Evolutionary conservation across 768 basidiomycete species (phyloP).

Genomic region (Amyloporia xantha): DNA sequence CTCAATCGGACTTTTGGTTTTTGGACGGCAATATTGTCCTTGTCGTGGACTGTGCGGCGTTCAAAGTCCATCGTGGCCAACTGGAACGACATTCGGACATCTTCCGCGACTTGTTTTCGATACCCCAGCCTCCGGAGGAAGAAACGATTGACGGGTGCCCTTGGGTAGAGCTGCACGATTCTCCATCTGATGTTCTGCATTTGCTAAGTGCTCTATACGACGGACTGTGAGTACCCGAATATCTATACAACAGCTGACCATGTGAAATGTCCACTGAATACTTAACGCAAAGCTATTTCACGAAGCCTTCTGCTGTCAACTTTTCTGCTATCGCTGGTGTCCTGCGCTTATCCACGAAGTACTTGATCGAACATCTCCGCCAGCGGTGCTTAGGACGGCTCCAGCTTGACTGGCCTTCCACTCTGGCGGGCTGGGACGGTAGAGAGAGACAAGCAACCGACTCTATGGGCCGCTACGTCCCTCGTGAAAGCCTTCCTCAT

Average conservation of each 20-base stretch:
- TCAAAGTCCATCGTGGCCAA: constrained; percentile 73
- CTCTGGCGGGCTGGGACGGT: constrained; percentile 61
- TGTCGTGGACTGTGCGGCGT: constrained; percentile 47
- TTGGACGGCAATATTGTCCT: constrained; percentile 65
- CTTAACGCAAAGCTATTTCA: constrained; percentile 49
- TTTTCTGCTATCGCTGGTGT: constrained; percentile 58
- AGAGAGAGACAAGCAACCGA: constrained; percentile 55
- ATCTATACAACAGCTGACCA: too few species aligned
- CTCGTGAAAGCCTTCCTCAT: constrained; percentile 54
- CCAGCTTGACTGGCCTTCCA: constrained; percentile 57
- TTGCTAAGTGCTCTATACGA: constrained; percentile 69
- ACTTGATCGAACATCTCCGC: constrained; percentile 64
- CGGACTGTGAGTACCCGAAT: constrained; percentile 66
- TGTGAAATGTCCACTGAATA: too few species aligned
- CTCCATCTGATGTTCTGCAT: constrained; percentile 58
- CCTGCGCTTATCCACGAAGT: constrained; percentile 69
- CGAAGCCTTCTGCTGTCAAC: constrained; percentile 40
- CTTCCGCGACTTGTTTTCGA: constrained; percentile 59
- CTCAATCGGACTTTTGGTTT: constrained; percentile 63
- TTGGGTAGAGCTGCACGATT: constrained; percentile 57
- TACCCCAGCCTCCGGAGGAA: constrained; percentile 50
- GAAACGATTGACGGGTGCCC: constrained; percentile 51
- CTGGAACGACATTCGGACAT: constrained; percentile 71
- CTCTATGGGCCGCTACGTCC: constrained; percentile 44
- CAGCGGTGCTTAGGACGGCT: constrained; percentile 54